A percentile compares a stretch with the other conserved stretches of the same genome.
phyloP scores from a whole-genome alignment of 176 grass and related monocot species.

The Oryza officinalis region DNA sequence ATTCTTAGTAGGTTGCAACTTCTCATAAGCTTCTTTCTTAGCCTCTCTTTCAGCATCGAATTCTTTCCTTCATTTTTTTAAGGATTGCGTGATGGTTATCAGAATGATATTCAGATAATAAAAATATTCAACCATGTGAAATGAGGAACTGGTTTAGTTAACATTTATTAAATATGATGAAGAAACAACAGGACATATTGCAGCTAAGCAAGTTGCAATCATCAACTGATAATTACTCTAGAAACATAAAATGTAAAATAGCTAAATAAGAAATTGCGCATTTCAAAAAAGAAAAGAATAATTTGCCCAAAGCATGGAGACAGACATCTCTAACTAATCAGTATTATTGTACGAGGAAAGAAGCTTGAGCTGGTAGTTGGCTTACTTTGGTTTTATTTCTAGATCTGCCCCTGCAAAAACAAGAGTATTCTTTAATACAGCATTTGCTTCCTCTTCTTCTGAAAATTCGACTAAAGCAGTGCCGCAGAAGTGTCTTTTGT shows the following conservation, averaged over 20 bases:
- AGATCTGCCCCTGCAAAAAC: constrained; percentile 65
- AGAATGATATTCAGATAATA: constrained; percentile 2
- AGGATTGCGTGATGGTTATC: constrained; percentile 25
- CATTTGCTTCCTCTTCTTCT: constrained; percentile 80
- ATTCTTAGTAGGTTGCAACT: constrained; percentile 39
- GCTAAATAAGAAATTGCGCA: too few relatives aligned
- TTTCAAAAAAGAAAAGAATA: not conserved
- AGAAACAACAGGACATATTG: constrained; percentile 17
- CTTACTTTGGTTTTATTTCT: constrained; percentile 85
- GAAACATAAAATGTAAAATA: constrained; percentile 11
- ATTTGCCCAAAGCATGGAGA: not conserved
- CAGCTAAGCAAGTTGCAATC: not conserved
- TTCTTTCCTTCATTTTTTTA: constrained; percentile 75
- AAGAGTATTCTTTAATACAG: constrained; percentile 50
- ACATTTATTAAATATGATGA: not conserved
- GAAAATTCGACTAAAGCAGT: constrained; percentile 93
- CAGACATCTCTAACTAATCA: constrained; percentile 11
- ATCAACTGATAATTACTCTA: not conserved
- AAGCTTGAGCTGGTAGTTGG: constrained; percentile 21
- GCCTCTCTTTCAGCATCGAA: constrained; percentile 80
- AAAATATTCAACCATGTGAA: constrained; percentile 19
- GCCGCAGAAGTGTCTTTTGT: constrained; percentile 75
- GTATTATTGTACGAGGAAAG: not conserved
- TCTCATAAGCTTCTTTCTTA: constrained; percentile 53
- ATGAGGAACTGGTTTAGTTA: not conserved